Base-by-base conservation (phyloP, 495 filamentous ascomycete species). In the Daldinia loculata region DNA sequence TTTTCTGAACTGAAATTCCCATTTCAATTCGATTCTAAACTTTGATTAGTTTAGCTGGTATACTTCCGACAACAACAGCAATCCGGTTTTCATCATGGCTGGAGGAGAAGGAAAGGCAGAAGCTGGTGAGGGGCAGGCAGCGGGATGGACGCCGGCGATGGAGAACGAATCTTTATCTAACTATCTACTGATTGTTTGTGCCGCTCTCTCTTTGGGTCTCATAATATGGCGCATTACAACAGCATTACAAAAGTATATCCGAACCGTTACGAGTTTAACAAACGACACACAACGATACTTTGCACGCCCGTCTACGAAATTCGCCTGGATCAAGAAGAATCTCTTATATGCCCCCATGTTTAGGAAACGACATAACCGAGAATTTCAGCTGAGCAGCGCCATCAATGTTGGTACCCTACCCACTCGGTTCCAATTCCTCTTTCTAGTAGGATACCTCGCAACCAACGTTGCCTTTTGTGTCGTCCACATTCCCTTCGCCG, bases 371-470 rank as follows among this genome's bases (percentile, higher is more conserved):
- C 95, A 98, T 78, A 97, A 98, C 72, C 85, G 90, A 30, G 93
- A 97, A 76, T 85, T 98, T 68, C 91, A 93, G 75, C 80, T 99
- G n/a, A 93, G 91, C 32, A 85, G 86, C 9, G 93, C 93, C n/a
- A 68, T 98, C 75, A 93, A 91, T 70, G 89, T 97, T 56, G 95
- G 95, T 45, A 97, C 94, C 0, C 81, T 99, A 17, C 95, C 95
- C 0, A 92, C 93, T 4, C 84, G 95, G 29, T 89, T 97, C 72
- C 94, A 99, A 71, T 87, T 90, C 4, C 78, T 93, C 29, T 84
- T 98, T 71, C 82, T 99, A 55, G 11, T 85, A 2, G 76, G 86
- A 17, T 97, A 97, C 79, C 77, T 95, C 22, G 81, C 84, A 12
- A 90, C 87, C 69, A 97, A 98, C 70, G 77, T 95, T 43, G 87